A percentile compares a stretch with the other conserved stretches of the same genome.
phyloP scores from a whole-genome alignment of 192 early-diverging fungal genomes.

The Coemansia aciculifera region DNA sequence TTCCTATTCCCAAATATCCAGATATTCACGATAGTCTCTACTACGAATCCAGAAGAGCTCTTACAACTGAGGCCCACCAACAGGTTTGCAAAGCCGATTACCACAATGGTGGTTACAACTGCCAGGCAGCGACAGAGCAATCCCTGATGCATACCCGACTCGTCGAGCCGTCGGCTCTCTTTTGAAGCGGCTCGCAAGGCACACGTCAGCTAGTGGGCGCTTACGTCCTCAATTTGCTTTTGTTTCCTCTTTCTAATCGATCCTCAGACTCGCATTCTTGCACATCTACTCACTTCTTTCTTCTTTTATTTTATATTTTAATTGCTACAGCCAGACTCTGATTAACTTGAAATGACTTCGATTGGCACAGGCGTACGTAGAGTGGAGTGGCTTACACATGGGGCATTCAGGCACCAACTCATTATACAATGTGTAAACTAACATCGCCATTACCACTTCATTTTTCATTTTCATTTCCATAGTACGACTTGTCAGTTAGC shows the following conservation, averaged over 20 bases:
- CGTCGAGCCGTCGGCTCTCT: neutral
- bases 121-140: neutral
- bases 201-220: neutral
- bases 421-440: slow-evolving; percentile 12
- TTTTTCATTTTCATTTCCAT: slow-evolving; percentile 14
- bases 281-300: neutral
- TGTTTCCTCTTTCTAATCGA: neutral
- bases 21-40: neutral
- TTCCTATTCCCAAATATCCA: neutral
- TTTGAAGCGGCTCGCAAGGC: neutral
- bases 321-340: neutral
- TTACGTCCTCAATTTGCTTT: slow-evolving; percentile 5
- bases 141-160: neutral
- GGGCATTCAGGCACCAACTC: neutral
- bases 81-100: neutral
- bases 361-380: slow-evolving; percentile 87
- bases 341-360: slow-evolving; percentile 67
- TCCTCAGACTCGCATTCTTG: slow-evolving; percentile 8
- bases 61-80: neutral
- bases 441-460: slow-evolving; percentile 12
- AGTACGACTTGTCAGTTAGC: slow-evolving; percentile 97
- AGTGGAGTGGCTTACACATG: neutral
- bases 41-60: neutral
- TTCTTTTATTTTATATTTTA: slow-evolving; percentile 9
- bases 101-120: neutral